Conservation (phyloP, 1,284 basidiomycete genomes). For the Mycosarcoma mackinlayi region DNA sequence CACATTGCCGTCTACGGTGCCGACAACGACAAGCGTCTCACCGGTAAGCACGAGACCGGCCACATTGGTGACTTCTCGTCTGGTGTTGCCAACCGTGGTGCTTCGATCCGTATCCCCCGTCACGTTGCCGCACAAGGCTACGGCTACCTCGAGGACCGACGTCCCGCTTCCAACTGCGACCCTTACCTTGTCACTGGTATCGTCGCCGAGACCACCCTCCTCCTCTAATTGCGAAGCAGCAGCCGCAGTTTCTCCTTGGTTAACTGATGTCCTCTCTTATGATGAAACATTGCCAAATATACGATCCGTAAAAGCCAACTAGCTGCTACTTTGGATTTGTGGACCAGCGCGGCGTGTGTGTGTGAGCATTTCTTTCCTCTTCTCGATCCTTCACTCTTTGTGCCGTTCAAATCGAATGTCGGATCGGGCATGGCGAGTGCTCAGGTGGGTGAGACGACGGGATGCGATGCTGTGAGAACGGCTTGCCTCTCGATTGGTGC, state of each 20-base stretch:
- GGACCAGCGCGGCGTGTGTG: neutral
- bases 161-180: constrained; percentile 91
- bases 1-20: constrained; percentile 69
- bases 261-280: constrained; percentile 3
- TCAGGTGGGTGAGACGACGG: no score
- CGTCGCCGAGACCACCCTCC: constrained; percentile 87
- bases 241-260: neutral
- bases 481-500: no score
- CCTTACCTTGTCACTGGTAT: constrained; percentile 73
- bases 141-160: constrained; percentile 79
- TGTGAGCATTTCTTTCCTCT: neutral
- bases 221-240: constrained; percentile 25
- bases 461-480: no score
- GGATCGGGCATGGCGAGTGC: no score
- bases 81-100: constrained; percentile 97
- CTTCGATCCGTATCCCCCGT: constrained; percentile 77
- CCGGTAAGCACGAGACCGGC: constrained; percentile 80
- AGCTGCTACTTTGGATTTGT: no score
- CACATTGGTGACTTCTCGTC: constrained; percentile 92
- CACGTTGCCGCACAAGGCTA: constrained; percentile 91
- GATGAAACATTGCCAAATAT: neutral
- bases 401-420: no score
- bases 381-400: no score
- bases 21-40: constrained; percentile 68
- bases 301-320: neutral